Conservation (phyloP, 75 land plant species). For the Gnetum montanum region DNA sequence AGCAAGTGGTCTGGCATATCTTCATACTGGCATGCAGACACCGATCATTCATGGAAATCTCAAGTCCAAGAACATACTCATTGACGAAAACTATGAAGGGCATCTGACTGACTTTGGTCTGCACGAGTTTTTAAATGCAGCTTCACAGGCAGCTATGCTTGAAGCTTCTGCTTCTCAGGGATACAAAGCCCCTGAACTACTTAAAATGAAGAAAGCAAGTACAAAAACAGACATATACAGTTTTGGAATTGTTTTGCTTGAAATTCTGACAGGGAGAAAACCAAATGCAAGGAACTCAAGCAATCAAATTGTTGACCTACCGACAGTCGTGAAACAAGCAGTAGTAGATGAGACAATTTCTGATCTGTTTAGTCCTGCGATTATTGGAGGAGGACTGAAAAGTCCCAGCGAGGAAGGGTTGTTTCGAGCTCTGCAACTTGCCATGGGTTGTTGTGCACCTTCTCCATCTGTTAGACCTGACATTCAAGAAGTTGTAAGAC, state of each 20-base stretch:
- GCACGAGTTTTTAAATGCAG: slow-evolving; percentile 43
- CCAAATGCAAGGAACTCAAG: slow-evolving; percentile 25
- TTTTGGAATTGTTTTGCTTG: slow-evolving; percentile 71
- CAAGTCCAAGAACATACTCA: slow-evolving; percentile 65
- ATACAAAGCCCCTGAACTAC: slow-evolving; percentile 82
- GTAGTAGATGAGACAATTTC: slow-evolving; percentile 39
- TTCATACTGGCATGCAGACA: slow-evolving; percentile 46
- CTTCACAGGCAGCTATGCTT: slow-evolving; percentile 51
- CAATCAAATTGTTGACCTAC: slow-evolving; percentile 36
- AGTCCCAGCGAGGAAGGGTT: slow-evolving; percentile 35
- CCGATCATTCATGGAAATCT: slow-evolving; percentile 80
- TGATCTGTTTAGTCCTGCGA: slow-evolving; percentile 42
- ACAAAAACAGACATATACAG: slow-evolving; percentile 61
- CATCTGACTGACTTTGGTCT: slow-evolving; percentile 66
- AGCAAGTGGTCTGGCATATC: slow-evolving; percentile 55
- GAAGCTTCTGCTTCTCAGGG: slow-evolving; percentile 58
- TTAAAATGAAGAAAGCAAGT: slow-evolving; percentile 60
- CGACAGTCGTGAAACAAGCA: slow-evolving; percentile 36
- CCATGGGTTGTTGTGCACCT: slow-evolving; percentile 85
- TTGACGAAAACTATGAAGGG: slow-evolving; percentile 41
- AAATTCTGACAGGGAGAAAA: slow-evolving; percentile 55
- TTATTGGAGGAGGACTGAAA: slow-evolving; percentile 12
- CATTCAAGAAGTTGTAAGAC: slow-evolving; percentile 37
- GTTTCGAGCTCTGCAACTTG: slow-evolving; percentile 53
- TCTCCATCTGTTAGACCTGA: slow-evolving; percentile 59